phyloP scores from a whole-genome alignment of 345 rosid species.

The Crucihimalaya himalaica region DNA sequence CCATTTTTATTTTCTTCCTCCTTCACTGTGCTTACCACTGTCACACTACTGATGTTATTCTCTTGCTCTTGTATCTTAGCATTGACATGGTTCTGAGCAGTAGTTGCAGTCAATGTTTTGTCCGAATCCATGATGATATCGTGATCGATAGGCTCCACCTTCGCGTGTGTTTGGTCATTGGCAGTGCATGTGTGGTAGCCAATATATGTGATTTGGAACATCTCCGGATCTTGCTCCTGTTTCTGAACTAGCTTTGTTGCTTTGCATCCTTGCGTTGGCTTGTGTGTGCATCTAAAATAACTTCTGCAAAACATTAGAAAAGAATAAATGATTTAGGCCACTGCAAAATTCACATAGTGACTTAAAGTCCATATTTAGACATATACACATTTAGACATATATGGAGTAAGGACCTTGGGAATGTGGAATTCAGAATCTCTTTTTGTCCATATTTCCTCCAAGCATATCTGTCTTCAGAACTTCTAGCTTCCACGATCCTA shows the following conservation, averaged over 20 bases:
- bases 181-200: constrained; percentile 68
- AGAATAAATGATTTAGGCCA: constrained; percentile 23
- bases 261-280: constrained; percentile 65
- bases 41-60: constrained; percentile 19
- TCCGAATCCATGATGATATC: constrained; percentile 28
- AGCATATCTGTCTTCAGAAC: constrained; percentile 54
- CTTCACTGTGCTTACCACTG: constrained; percentile 11
- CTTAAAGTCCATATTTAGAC: not conserved
- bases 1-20: constrained; percentile 25
- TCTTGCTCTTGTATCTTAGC: constrained; percentile 24
- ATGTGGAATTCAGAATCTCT: constrained; percentile 58
- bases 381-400: not conserved
- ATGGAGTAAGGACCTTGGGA: constrained; percentile 59
- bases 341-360: not conserved
- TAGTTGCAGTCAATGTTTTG: not conserved
- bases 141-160: constrained; percentile 10
- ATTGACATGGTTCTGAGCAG: constrained; percentile 11
- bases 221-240: constrained; percentile 53
- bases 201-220: constrained; percentile 57
- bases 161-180: constrained; percentile 16
- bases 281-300: constrained; percentile 84
- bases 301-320: constrained; percentile 53
- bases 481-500: constrained; percentile 40
- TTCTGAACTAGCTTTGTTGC: constrained; percentile 77
- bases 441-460: constrained; percentile 99